Percentiles rank a stretch among this genome's conserved stretches.
Conservation (phyloP, 1,284 basidiomycete genomes). For the Trametes hirsuta region DNA sequence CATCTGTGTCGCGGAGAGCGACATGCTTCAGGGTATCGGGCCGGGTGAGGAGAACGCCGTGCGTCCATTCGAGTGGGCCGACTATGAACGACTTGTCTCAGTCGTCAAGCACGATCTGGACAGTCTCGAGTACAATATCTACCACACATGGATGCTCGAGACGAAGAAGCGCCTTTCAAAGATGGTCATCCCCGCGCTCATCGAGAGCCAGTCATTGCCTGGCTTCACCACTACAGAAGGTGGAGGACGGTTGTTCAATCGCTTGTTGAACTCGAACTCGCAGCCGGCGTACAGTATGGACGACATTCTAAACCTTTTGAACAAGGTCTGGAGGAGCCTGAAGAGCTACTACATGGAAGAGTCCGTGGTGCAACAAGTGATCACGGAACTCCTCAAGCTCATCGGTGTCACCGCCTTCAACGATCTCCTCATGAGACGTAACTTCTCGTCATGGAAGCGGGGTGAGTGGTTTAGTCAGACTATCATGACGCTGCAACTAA, state of each 20-base stretch:
- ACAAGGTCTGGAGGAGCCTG: slow-evolving; percentile 98
- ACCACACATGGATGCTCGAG: slow-evolving; percentile 99
- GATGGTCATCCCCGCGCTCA: slow-evolving; percentile 98
- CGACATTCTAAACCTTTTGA: slow-evolving; percentile 95
- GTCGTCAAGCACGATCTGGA: slow-evolving; percentile 99
- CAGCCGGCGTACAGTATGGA: slow-evolving; percentile 98
- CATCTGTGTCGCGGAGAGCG: slow-evolving; percentile 97
- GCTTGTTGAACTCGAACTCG: slow-evolving; percentile 83
- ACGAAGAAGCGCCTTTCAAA: slow-evolving; percentile 96
- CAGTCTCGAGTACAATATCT: slow-evolving; percentile 99
- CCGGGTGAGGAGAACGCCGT: slow-evolving; percentile 93
- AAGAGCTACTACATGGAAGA: slow-evolving; percentile 99
- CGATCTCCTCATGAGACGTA: slow-evolving; percentile 96
- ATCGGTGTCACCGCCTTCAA: slow-evolving; percentile 99
- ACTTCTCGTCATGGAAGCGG: slow-evolving; percentile 99
- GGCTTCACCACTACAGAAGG: slow-evolving; percentile 98
- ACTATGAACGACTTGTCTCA: slow-evolving; percentile 94
- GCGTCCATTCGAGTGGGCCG: slow-evolving; percentile 94
- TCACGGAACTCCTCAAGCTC: slow-evolving; percentile 95
- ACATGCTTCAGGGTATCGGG: slow-evolving; percentile 97
- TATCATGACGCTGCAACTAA: neutral
- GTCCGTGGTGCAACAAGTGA: slow-evolving; percentile 94
- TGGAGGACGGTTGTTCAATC: slow-evolving; percentile 91
- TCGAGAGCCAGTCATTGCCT: slow-evolving; percentile 97
- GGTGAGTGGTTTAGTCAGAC: slow-evolving; percentile 52